A percentile compares a stretch with the other conserved stretches of the same genome.
phyloP scores from a whole-genome alignment of 495 filamentous ascomycete genomes.

The Neurospora sublineolata region DNA sequence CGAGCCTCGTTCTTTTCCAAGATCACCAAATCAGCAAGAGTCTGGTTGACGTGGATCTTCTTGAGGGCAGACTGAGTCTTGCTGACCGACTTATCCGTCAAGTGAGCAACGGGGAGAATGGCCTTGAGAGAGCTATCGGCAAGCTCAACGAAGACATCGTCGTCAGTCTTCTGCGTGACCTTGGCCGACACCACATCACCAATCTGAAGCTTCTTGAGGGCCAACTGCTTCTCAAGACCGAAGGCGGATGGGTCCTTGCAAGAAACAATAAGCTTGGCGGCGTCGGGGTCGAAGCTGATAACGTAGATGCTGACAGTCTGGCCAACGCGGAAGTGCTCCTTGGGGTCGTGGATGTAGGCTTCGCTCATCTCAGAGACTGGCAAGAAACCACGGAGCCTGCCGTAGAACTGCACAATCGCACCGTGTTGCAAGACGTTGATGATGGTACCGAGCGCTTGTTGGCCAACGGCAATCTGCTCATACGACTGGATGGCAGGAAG shows the following conservation, averaged over 20 bases:
- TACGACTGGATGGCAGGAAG: constrained; percentile 64
- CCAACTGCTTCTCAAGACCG: constrained; percentile 59
- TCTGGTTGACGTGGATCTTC: constrained; percentile 70
- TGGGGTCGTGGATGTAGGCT: constrained; percentile 80
- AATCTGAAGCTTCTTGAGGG: constrained; percentile 56
- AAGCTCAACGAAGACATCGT: constrained; percentile 68
- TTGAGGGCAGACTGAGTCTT: constrained; percentile 66
- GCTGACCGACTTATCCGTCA: constrained; percentile 65
- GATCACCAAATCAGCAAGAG: constrained; percentile 69
- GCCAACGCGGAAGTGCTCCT: constrained; percentile 75
- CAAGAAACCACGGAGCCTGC: constrained; percentile 67
- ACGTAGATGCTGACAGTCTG: constrained; percentile 86
- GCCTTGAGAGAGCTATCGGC: constrained; percentile 60
- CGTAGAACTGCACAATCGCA: constrained; percentile 89
- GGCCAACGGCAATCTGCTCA: constrained; percentile 52
- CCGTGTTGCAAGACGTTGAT: constrained; percentile 65
- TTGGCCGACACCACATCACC: constrained; percentile 64
- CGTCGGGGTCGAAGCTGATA: constrained; percentile 60
- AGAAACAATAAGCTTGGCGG: constrained; percentile 67
- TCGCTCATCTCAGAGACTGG: constrained; percentile 96
- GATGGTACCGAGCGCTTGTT: constrained; percentile 73
- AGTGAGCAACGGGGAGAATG: constrained; percentile 59
- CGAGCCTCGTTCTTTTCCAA: constrained; percentile 66
- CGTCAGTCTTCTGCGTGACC: constrained; percentile 74
- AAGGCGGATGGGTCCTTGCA: constrained; percentile 81